These are phyloP conservation scores for Rhizoctonia solani DNA, from an alignment of 1,284 basidiomycete genomes.

Conservation along the genomic window DNA sequence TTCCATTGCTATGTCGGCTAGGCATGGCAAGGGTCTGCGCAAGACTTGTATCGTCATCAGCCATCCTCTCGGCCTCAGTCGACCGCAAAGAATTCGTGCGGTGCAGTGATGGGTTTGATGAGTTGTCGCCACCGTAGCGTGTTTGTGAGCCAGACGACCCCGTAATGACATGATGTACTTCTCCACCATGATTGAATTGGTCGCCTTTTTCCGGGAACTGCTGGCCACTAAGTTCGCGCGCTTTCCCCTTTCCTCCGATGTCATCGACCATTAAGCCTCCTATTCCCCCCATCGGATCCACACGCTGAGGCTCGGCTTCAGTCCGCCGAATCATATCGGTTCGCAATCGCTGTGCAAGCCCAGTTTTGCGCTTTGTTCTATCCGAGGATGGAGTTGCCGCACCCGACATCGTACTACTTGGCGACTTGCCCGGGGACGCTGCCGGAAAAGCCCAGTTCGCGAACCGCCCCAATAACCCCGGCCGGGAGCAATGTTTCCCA, in stretches of 20 bases:
- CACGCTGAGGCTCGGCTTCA: constrained; percentile 74
- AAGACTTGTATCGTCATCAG: too few species aligned
- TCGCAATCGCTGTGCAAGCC: constrained; percentile 48
- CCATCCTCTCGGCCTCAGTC: too few species aligned
- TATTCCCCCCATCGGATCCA: constrained; percentile 81
- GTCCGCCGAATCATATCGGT: constrained; percentile 86
- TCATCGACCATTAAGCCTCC: constrained; percentile 1
- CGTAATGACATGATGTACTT: constrained; percentile 1
- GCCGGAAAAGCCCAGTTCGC: neutral
- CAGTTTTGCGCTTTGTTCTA: constrained; percentile 1
- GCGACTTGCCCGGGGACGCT: constrained; percentile 7
- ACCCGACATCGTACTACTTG: constrained; percentile 18
- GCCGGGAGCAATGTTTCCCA: neutral
- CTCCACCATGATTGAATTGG: neutral
- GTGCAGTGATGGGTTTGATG: neutral
- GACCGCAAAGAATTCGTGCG: too few species aligned
- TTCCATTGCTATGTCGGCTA: neutral
- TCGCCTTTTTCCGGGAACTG: neutral
- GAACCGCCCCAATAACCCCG: neutral
- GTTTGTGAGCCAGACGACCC: constrained; percentile 14
- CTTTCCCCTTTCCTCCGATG: constrained; percentile 2
- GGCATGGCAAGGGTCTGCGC: neutral
- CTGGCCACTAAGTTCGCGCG: neutral
- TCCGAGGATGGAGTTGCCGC: constrained; percentile 13
- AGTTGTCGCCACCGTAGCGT: neutral